These are phyloP conservation scores for Heliamphora exappendiculata DNA, from an alignment of 148 eudicot genomes.

Conservation along the genomic window DNA sequence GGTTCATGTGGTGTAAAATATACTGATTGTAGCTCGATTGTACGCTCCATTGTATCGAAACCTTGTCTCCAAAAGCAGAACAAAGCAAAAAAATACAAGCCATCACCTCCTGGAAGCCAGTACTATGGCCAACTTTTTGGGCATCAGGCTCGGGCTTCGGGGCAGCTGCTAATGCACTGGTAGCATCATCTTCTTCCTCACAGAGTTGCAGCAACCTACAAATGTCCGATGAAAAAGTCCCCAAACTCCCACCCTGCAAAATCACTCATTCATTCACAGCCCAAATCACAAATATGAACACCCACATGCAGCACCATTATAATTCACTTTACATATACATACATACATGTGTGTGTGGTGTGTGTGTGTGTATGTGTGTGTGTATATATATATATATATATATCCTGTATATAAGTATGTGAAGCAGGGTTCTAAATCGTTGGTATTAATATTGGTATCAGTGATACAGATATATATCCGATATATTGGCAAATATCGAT, in stretches of 20 bases:
- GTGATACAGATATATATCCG: no score
- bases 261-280: constrained; percentile 11
- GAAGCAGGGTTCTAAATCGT: no score
- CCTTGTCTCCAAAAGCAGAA: background rate
- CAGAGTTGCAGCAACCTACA: constrained; percentile 61
- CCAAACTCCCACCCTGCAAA: constrained; percentile 77
- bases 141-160: constrained; percentile 81
- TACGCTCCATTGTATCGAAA: background rate
- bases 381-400: background rate
- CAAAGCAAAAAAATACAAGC: background rate
- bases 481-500: no score
- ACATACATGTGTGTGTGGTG: no score
- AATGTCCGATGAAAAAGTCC: constrained; percentile 75
- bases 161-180: constrained; percentile 62
- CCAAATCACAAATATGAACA: background rate
- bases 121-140: constrained; percentile 33
- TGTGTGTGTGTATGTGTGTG: no score
- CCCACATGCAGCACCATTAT: background rate
- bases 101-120: constrained; percentile 60
- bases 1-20: no score
- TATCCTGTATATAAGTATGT: background rate
- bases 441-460: no score
- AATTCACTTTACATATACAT: no score
- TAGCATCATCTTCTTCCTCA: constrained; percentile 99
- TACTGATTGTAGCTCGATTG: no score